Percentiles rank a stretch among this genome's conserved stretches.
phyloP scores from a whole-genome alignment of 805 yeast species.

The Metschnikowia continentalis region DNA sequence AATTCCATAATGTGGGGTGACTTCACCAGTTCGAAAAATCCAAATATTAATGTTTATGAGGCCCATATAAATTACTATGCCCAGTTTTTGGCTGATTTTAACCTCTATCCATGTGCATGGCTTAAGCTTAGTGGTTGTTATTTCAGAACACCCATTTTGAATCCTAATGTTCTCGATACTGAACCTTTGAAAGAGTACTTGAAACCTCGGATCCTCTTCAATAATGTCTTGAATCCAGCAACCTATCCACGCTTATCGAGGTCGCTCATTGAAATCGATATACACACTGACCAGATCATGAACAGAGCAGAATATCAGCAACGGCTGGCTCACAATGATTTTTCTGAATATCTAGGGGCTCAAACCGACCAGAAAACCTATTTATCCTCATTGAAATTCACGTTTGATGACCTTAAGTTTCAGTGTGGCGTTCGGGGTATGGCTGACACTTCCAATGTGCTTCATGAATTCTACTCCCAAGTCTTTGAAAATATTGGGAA shows the following conservation, averaged over 20 bases:
- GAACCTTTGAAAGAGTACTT: slow-evolving; percentile 16
- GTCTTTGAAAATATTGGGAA: slow-evolving; percentile 15
- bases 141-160: slow-evolving; percentile 54
- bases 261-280: slow-evolving; percentile 68
- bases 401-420: slow-evolving; percentile 55
- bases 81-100: slow-evolving; percentile 81
- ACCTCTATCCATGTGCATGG: slow-evolving; percentile 84
- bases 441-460: slow-evolving; percentile 13
- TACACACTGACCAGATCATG: slow-evolving; percentile 52
- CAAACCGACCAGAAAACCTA: slow-evolving; percentile 23
- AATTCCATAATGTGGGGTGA: slow-evolving; percentile 10
- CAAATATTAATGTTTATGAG: slow-evolving; percentile 44
- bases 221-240: slow-evolving; percentile 28
- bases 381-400: slow-evolving; percentile 46
- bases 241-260: slow-evolving; percentile 53
- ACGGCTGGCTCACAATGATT: slow-evolving; percentile 48
- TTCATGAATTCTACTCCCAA: slow-evolving; percentile 17
- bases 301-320: slow-evolving; percentile 48
- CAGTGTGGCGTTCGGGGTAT: slow-evolving; percentile 43
- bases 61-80: slow-evolving; percentile 72
- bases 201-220: slow-evolving; percentile 17
- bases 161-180: slow-evolving; percentile 9
- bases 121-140: slow-evolving; percentile 42
- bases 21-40: neutral
- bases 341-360: slow-evolving; percentile 31